Percentiles rank a stretch among this genome's conserved stretches.
Conservation (phyloP, 2,329 filamentous ascomycete species). For the Verticillium nonalfalfae region DNA sequence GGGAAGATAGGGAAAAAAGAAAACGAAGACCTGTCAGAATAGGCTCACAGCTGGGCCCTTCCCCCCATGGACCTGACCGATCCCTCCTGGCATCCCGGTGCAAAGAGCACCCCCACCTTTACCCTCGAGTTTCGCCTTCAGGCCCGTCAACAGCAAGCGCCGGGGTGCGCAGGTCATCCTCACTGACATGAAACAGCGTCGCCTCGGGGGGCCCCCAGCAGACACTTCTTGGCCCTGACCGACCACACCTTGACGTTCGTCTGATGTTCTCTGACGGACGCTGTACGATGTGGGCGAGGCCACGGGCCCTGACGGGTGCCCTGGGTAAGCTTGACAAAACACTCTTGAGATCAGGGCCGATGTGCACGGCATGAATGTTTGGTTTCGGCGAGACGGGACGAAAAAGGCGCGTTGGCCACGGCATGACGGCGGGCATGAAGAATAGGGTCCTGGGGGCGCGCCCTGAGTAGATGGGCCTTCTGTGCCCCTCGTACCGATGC, state of each 20-base stretch:
- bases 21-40: neutral
- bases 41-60: neutral
- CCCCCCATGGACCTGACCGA: neutral
- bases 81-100: neutral
- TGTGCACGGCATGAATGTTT: conserved; percentile 3
- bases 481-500: neutral
- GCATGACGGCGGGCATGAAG: neutral
- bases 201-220: neutral
- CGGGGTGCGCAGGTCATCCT: conserved; percentile 1
- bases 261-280: conserved; percentile 11
- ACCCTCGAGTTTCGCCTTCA: conserved; percentile 5
- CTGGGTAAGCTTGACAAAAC: conserved; percentile 5
- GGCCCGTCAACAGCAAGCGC: conserved; percentile 6
- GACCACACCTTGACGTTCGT: conserved; percentile 9
- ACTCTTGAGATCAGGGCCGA: conserved; percentile 9
- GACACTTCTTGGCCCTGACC: neutral
- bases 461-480: neutral
- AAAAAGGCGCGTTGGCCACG: neutral
- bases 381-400: neutral
- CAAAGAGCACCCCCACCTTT: neutral
- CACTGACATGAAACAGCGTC: conserved; percentile 5
- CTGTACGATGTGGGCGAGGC: conserved; percentile 3
- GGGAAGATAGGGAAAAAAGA: too few relatives aligned
- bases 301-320: neutral
- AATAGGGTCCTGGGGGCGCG: neutral